Evolutionary conservation across 306 rosid genomes (phyloP), one percentile per base, ranked within the genome.

Genomic region (Lathyrus oleraceus): DNA sequence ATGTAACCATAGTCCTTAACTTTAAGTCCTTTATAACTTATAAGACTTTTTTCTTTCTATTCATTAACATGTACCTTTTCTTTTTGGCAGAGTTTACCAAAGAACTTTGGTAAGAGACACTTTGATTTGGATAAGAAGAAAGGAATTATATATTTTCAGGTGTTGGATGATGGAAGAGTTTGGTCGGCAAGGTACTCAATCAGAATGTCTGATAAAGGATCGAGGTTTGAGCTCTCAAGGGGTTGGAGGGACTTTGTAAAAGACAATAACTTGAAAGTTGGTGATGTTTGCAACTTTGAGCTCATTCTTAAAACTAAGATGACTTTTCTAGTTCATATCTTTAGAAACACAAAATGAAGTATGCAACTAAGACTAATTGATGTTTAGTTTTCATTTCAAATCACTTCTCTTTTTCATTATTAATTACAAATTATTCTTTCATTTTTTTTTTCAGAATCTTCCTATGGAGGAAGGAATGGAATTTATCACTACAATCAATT

Each of bases 211-310:
- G 1, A 0, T 0, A 7, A 1, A 5, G 4, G 2, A n/a, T 3
- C 0, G 27, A 64, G 9, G 11, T 39, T 51, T 39, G 45, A 64
- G 23, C 15, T 73, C 21, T n/a, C 39, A 0, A 8, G 9, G 28
- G 85, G 83, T 15, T 85, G 89, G 89, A 68, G 39, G 32, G 4
- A 3, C 9, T 85, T 85, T 79, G 13, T 2, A 0, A 7, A 27
- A 21, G 74, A 66, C 61, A 78, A 78, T 72, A 38, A 59, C 15
- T 59, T 45, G 56, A 38, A 39, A 38, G 56, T 51, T 13, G 71
- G 65, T 16, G 78, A 73, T 63, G 73, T 23, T 71, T 78, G 81
- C 23, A 51, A 8, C 19, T 71, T 78, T 78, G 73, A 71, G 64
- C 64, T 78, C 57, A 78, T 58, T 58, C 17, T 1, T 44, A 8